Evolutionary conservation across 129 eudicot genomes (phyloP).

Genomic region (Artemisia argyi): DNA sequence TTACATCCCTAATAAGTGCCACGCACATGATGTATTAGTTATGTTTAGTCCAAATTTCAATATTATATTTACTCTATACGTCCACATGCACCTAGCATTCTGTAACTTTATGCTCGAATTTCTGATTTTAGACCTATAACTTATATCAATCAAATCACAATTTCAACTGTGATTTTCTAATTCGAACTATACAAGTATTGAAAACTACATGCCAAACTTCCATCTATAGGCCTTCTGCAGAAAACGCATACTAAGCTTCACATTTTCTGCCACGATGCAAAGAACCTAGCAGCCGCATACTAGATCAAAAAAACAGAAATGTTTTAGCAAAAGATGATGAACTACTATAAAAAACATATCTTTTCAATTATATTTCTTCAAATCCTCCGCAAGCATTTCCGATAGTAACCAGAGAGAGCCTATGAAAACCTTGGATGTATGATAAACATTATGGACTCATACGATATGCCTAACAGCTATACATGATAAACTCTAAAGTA

Average conservation of each 20-base stretch:
- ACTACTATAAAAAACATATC: neutral
- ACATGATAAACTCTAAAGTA: neutral
- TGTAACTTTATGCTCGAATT: neutral
- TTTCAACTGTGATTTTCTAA: neutral
- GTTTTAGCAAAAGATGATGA: neutral
- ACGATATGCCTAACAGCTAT: neutral
- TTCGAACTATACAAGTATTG: neutral
- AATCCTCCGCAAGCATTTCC: no score
- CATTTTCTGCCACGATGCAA: neutral
- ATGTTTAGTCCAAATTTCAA: neutral
- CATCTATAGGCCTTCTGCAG: conserved; percentile 1
- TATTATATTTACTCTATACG: neutral
- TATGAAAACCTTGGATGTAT: neutral
- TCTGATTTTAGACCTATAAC: neutral
- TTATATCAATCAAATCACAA: no score
- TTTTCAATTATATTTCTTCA: neutral
- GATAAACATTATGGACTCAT: neutral
- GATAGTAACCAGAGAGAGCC: no score
- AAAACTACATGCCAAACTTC: conserved; percentile 7
- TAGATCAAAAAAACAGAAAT: neutral
- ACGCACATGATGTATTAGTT: neutral
- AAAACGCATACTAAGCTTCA: neutral
- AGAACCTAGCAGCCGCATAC: neutral
- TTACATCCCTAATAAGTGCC: conserved; percentile 4
- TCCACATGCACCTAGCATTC: conserved; percentile 7